phyloP scores from a whole-genome alignment of 306 rosid genomes.

The Senna siamea region DNA sequence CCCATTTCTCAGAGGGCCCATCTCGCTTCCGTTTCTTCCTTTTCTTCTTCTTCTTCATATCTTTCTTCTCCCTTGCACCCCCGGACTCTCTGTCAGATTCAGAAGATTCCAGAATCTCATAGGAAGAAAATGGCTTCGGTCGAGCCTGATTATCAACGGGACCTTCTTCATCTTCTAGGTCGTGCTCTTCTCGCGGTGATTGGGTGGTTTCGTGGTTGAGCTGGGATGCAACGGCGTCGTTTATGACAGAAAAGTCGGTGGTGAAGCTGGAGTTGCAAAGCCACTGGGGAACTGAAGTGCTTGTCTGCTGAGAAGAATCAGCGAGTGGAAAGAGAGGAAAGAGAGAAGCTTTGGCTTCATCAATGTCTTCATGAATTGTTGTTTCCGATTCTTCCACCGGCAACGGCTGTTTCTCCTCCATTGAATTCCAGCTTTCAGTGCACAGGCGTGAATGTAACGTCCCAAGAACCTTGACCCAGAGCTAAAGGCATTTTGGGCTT shows the following conservation, averaged over 20 bases:
- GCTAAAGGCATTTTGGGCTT: too few species aligned
- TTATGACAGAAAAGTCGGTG: conserved; percentile 60
- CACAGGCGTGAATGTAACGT: too few species aligned
- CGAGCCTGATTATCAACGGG: conserved; percentile 14
- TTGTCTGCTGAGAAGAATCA: conserved; percentile 36
- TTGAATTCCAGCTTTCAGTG: conserved; percentile 11
- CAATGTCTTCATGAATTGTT: background rate
- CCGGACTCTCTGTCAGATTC: conserved; percentile 53
- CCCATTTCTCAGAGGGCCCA: conserved; percentile 49
- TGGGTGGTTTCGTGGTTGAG: conserved; percentile 10
- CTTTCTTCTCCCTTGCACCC: conserved; percentile 31
- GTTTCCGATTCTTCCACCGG: conserved; percentile 18
- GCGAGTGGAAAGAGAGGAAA: conserved; percentile 59
- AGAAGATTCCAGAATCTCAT: conserved; percentile 76
- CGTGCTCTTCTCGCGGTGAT: conserved; percentile 38
- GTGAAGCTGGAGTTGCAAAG: conserved; percentile 88
- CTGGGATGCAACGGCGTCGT: conserved; percentile 37
- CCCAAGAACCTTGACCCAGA: too few species aligned
- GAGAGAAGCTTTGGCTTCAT: conserved; percentile 46
- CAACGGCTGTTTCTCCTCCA: conserved; percentile 50
- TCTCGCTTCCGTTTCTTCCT: conserved; percentile 63
- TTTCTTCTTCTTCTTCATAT: conserved; percentile 37
- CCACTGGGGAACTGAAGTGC: conserved; percentile 60
- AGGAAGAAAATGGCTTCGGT: conserved; percentile 39
- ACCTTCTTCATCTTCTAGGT: conserved; percentile 27